phyloP scores from a whole-genome alignment of 176 grass and related monocot genomes.

The Coix lacrymajobi region DNA sequence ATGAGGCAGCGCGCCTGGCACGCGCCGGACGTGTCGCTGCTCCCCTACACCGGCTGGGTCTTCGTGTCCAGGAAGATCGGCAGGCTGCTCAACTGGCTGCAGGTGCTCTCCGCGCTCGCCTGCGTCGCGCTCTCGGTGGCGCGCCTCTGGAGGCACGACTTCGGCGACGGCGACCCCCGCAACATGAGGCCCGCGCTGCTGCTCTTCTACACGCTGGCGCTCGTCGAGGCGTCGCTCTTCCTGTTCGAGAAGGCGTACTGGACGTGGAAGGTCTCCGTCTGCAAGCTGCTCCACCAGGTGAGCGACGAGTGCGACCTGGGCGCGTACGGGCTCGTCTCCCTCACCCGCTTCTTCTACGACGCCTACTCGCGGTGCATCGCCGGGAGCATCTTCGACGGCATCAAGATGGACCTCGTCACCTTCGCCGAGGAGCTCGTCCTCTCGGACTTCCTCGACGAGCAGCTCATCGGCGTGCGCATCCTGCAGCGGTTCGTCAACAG shows the following conservation, averaged over 20 bases:
- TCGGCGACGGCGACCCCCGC: neutral
- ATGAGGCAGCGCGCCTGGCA: conserved; percentile 42
- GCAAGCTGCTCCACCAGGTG: conserved; percentile 42
- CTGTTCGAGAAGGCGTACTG: conserved; percentile 66
- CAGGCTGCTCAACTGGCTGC: conserved; percentile 37
- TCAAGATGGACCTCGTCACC: conserved; percentile 73
- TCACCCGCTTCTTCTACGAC: conserved; percentile 67
- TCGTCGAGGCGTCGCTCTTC: conserved; percentile 53
- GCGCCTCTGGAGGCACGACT: conserved; percentile 42
- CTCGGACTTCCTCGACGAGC: conserved; percentile 60
- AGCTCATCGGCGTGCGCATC: conserved; percentile 59
- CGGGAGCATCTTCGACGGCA: conserved; percentile 60
- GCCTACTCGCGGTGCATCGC: conserved; percentile 58
- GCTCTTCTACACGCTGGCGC: conserved; percentile 66
- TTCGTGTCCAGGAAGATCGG: conserved; percentile 47
- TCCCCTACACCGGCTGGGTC: conserved; percentile 54
- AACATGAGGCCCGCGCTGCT: conserved; percentile 51
- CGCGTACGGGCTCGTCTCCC: conserved; percentile 32
- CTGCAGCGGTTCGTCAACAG: conserved; percentile 32
- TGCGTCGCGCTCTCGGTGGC: conserved; percentile 43
- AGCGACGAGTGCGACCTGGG: conserved; percentile 40
- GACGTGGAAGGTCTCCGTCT: conserved; percentile 26
- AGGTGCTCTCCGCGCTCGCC: conserved; percentile 43
- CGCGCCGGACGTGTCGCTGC: conserved; percentile 38
- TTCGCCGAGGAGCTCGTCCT: conserved; percentile 54